These are phyloP conservation scores for Sporothrix sp. DNA, from an alignment of 2,329 filamentous ascomycete species.

Conservation along the genomic window DNA sequence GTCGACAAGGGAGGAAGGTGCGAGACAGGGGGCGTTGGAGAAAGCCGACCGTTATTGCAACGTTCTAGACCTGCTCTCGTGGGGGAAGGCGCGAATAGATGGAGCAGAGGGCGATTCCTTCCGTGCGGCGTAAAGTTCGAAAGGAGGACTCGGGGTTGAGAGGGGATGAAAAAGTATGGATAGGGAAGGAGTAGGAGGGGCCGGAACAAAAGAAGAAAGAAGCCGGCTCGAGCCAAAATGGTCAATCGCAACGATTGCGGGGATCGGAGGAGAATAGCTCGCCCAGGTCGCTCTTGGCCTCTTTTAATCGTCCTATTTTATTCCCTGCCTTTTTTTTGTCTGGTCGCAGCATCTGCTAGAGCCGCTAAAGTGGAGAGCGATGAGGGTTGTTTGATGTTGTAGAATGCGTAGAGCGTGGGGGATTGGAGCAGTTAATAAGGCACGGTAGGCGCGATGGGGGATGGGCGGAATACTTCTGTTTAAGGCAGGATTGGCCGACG, in stretches of 20 bases:
- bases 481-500: no score
- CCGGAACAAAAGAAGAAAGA: background rate
- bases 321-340: background rate
- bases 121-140: background rate
- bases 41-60: no score
- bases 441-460: no score
- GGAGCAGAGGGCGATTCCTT: background rate
- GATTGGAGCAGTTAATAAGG: no score
- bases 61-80: no score
- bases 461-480: no score
- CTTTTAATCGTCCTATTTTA: background rate
- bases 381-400: background rate
- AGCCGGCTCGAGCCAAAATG: background rate
- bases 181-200: background rate
- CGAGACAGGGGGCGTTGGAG: no score
- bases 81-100: background rate
- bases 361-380: background rate
- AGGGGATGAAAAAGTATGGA: background rate
- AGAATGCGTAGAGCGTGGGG: background rate
- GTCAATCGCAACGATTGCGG: slow-evolving; percentile 5
- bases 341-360: background rate
- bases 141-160: background rate
- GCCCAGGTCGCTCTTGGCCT: background rate
- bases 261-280: slow-evolving; percentile 6
- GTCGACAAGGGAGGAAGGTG: background rate